A percentile compares a stretch with the other conserved stretches of the same genome.
These are phyloP conservation scores for Puccinia coronata DNA, from an alignment of 1,284 basidiomycete species.

Conservation along the genomic window DNA sequence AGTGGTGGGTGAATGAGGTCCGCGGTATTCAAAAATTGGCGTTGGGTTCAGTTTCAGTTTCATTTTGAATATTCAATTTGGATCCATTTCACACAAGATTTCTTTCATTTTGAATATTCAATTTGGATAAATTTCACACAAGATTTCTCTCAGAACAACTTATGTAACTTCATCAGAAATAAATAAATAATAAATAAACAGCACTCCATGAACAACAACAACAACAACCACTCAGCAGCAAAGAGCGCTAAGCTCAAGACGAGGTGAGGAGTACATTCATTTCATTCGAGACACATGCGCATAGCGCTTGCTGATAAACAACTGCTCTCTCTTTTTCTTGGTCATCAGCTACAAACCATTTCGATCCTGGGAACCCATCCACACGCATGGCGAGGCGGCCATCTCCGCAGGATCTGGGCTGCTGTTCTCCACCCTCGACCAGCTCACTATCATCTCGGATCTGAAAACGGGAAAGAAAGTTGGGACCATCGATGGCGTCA, in stretches of 20 bases:
- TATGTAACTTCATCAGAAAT: not conserved
- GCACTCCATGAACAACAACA: not conserved
- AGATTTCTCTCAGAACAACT: not conserved
- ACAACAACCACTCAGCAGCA: not conserved
- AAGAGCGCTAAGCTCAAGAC: conserved; percentile 27
- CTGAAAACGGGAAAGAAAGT: conserved; percentile 72
- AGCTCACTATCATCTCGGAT: conserved; percentile 81
- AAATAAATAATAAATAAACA: not conserved
- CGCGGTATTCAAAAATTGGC: too few relatives aligned
- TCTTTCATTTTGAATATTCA: conserved; percentile 14
- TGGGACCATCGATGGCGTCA: conserved; percentile 76
- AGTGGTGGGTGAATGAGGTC: too few relatives aligned
- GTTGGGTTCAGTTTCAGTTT: not conserved
- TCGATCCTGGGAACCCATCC: conserved; percentile 66
- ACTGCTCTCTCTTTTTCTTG: not conserved
- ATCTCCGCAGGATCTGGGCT: conserved; percentile 75
- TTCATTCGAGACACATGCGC: not conserved
- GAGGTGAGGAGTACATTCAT: conserved; percentile 16
- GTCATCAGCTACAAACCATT: conserved; percentile 52
- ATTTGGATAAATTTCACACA: not conserved
- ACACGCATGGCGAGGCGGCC: conserved; percentile 82
- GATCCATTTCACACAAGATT: not conserved
- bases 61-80: conserved; percentile 14
- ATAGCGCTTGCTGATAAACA: not conserved
- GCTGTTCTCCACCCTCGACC: conserved; percentile 81